Conservation (phyloP, 2,329 filamentous ascomycete species). For the Plectosphaerella sp. region DNA sequence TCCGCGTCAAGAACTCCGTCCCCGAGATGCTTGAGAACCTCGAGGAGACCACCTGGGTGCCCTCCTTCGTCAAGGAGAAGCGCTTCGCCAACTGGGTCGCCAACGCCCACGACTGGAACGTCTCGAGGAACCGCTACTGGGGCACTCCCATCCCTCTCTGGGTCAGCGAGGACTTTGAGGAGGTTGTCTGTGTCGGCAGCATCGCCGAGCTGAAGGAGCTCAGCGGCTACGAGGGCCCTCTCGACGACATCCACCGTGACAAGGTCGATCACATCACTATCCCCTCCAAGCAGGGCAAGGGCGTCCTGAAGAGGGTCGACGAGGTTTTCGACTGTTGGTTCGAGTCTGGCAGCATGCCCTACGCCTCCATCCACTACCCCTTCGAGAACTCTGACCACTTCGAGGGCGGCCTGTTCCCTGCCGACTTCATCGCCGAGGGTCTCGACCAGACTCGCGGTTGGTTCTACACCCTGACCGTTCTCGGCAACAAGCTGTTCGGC, state of each 20-base stretch:
- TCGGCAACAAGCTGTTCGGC: conserved; percentile 84
- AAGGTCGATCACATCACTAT: conserved; percentile 94
- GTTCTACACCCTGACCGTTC: conserved; percentile 90
- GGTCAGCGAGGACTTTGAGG: conserved; percentile 85
- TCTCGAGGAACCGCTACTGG: conserved; percentile 92
- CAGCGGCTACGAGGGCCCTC: conserved; percentile 78
- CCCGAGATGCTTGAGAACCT: conserved; percentile 90
- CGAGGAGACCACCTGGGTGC: conserved; percentile 87
- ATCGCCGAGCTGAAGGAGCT: conserved; percentile 78
- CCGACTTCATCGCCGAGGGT: conserved; percentile 91
- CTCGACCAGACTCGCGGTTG: conserved; percentile 92
- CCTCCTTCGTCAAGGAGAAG: conserved; percentile 83
- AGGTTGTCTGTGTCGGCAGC: conserved; percentile 78
- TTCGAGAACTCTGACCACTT: conserved; percentile 85
- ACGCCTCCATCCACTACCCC: conserved; percentile 84
- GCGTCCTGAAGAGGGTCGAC: conserved; percentile 71
- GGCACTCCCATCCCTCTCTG: conserved; percentile 89
- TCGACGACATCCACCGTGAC: conserved; percentile 85
- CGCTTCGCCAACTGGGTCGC: conserved; percentile 89
- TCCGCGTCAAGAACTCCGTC: conserved; percentile 78
- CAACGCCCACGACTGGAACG: conserved; percentile 92
- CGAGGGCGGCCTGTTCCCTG: conserved; percentile 69
- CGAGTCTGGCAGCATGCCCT: conserved; percentile 94
- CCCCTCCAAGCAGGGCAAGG: conserved; percentile 83
- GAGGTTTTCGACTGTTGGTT: conserved; percentile 98